Conservation (phyloP, 2,329 filamentous ascomycete species). For the Paracamarosporium sp. region DNA sequence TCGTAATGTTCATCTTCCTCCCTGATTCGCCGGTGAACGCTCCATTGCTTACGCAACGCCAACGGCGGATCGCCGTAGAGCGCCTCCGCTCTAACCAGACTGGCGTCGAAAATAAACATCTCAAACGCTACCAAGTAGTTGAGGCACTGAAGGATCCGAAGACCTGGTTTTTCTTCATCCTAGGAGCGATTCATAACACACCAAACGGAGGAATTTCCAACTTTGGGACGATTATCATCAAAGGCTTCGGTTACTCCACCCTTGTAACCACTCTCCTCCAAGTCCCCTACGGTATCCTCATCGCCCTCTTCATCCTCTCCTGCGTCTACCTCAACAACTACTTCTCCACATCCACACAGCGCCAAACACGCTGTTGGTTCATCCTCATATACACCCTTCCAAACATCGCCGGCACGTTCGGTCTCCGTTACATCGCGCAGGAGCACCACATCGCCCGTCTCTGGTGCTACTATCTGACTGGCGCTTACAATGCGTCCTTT, state of each 20-base stretch:
- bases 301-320: slow-evolving; percentile 4
- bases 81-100: neutral
- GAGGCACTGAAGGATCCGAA: neutral
- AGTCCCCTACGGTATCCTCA: slow-evolving; percentile 12
- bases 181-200: neutral
- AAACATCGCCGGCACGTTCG: neutral
- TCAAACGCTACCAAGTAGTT: neutral
- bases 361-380: neutral
- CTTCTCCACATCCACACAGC: neutral
- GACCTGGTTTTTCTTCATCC: neutral
- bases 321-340: neutral
- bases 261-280: neutral
- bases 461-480: neutral
- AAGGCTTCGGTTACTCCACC: slow-evolving; percentile 3
- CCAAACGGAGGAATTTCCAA: neutral
- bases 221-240: slow-evolving; percentile 4
- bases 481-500: neutral
- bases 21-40: neutral
- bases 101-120: neutral
- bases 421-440: neutral
- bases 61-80: neutral
- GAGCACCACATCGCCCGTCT: neutral
- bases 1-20: neutral
- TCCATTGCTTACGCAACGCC: neutral
- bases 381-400: neutral